Base-by-base conservation (phyloP, 1,139 yeast species). In the Suhomyces ambrosiae region DNA sequence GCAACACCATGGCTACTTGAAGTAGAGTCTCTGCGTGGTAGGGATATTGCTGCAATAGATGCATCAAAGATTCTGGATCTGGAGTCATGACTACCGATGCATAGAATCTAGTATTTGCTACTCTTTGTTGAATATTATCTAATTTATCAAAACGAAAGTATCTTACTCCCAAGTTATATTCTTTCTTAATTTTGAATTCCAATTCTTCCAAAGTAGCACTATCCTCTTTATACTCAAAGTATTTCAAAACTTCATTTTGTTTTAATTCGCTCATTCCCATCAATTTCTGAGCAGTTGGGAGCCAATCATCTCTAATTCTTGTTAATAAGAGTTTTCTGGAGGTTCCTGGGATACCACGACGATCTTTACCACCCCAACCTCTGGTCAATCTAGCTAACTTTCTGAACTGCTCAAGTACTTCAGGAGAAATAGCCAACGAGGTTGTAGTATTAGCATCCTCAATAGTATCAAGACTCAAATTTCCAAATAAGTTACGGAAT, bases 291-390 rank as follows among this genome's bases (percentile, higher is more conserved):
- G 76, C 65, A 0, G 88, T 78, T 1, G 95, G 95, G 12, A 86
- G 60, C 86, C 92, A 87, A 54, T 86, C 94, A 46, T 86, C 90
- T 55, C 84, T 76, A 28, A 88, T 79, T 50, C 82, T 80, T 0
- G 95, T 82, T 41, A 88, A 68, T 8, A 79, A 68, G 35, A 86
- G 61, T 48, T 83, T 83, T 45, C 89, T 71, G 0, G 81, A 62
- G 0, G 87, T 77, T 7, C 94, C 94, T 0, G 95, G 90, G 5
- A 86, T 77, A 9, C 80, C 67, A 35, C 84, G 63, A 41, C 82
- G 79, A 53, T 86, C 95, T 47, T 79, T 77, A 0, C 95, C 95
- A 33, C 89, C 83, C 94, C 95, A 87, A 14, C 88, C 88, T 48
- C 86, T 71, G 1, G 86, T 79, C 18, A 82, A 61, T 41, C 80